phyloP scores from a whole-genome alignment of 306 rosid species.

The Carpinus viminea region DNA sequence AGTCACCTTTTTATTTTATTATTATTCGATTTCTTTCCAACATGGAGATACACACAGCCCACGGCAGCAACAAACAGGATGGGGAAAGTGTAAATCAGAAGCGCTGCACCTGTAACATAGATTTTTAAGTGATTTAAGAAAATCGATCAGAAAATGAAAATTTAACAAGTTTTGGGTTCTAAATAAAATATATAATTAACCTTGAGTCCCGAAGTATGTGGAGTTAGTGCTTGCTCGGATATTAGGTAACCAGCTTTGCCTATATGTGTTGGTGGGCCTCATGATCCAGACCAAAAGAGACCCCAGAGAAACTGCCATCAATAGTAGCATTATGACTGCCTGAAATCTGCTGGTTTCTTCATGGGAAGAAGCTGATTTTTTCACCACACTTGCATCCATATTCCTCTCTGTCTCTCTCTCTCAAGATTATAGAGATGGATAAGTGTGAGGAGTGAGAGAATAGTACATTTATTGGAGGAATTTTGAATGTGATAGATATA shows the following conservation, averaged over 20 bases:
- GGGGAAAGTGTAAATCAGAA: conserved; percentile 58
- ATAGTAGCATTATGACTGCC: conserved; percentile 36
- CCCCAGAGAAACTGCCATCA: conserved; percentile 46
- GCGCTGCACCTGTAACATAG: conserved; percentile 37
- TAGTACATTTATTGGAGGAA: conserved; percentile 42
- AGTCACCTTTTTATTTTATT: conserved; percentile 23
- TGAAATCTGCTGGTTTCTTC: conserved; percentile 21
- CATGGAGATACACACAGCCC: conserved; percentile 66
- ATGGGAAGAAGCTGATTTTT: conserved; percentile 17
- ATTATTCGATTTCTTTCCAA: conserved; percentile 30
- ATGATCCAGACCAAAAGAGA: conserved; percentile 52
- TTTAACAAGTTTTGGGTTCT: neutral
- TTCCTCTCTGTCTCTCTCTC: conserved; percentile 17
- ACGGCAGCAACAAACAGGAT: conserved; percentile 53
- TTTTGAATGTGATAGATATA: conserved; percentile 9
- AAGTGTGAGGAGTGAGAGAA: conserved; percentile 15
- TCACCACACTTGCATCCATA: conserved; percentile 25
- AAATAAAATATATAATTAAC: conserved; percentile 15
- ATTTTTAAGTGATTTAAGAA: too few relatives aligned
- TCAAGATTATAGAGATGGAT: neutral
- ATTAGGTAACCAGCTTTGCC: conserved; percentile 32
- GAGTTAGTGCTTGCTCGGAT: conserved; percentile 33
- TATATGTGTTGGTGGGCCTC: conserved; percentile 54
- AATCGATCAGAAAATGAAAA: neutral
- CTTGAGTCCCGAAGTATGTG: conserved; percentile 59